Base-by-base conservation (phyloP, 345 rosid species). In the Cardamine resedifolia region DNA sequence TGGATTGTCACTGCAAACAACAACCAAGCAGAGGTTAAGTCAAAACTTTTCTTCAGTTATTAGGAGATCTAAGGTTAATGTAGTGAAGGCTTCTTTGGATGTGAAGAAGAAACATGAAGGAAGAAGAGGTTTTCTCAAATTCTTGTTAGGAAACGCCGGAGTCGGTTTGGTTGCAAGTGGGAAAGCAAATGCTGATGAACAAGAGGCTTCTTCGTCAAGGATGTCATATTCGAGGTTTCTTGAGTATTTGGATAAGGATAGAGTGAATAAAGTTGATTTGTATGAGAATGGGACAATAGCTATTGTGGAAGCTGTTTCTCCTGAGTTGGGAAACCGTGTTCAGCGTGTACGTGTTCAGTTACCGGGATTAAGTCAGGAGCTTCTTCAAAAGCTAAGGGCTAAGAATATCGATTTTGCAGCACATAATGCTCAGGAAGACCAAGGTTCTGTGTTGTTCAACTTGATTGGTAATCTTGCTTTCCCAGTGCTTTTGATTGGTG, bases 251-350 rank as follows among this genome's bases (percentile, higher is more conserved):
- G 97, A 95, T 48, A 95, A 89, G 81, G 97, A 82, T 76, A 85
- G 96, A 68, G 97, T 91, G 72, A 84, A 75, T 12, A 95, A 85
- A 72, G 97, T 95, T 4, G 99, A 95, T 83, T 83, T 90, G 84
- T 95, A 80, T 77, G 99, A 91, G 81, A 90, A 91, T 74, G 99
- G 99, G 21, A 95, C 99, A 0, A 95, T 95, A 65, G 99, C 99
- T 68, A 88, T 95, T 68, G 97, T 95, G 60, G 99, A 95, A 81
- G 99, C 96, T 64, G 77, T 91, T 68, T 91, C 97, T 56, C 99
- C 99, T 47, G 96, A 95, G 85, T 77, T 95, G 73, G 99, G 99
- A 41, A 91, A 91, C 79, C 85, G 99, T 51, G 81, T 91, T 55
- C 96, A 95, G 68, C 83, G 97, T 39, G 99, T 95, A 38, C 99